Evolutionary conservation across 495 filamentous ascomycete species (phyloP).

Genomic region (Neurospora sp.): DNA sequence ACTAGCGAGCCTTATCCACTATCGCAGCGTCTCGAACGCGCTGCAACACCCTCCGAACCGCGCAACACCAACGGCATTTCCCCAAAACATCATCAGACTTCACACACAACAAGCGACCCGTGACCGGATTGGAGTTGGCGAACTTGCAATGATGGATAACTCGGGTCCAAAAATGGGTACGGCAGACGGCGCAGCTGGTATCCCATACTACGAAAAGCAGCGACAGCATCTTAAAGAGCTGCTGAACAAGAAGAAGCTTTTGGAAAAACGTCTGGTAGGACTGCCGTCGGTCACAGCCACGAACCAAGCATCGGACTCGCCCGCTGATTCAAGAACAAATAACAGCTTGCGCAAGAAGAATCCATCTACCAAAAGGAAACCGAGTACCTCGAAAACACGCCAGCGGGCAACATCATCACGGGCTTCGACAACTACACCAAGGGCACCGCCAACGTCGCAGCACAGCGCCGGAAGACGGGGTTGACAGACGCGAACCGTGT

Average conservation of each 20-base stretch:
- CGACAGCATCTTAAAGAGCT: conserved; percentile 40
- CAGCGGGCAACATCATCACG: conserved; percentile 86
- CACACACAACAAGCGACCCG: neutral
- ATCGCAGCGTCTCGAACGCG: neutral
- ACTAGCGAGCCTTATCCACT: neutral
- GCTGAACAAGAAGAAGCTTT: conserved; percentile 28
- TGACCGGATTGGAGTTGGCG: neutral
- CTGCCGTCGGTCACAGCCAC: neutral
- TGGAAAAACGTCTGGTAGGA: conserved; percentile 37
- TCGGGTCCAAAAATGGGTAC: conserved; percentile 24
- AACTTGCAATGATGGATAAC: conserved; percentile 44
- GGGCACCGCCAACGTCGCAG: conserved; percentile 43
- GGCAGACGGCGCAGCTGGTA: conserved; percentile 29
- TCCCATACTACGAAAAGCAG: conserved; percentile 42
- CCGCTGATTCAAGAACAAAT: neutral
- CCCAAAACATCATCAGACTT: neutral
- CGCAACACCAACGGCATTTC: neutral
- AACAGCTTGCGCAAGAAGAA: conserved; percentile 50
- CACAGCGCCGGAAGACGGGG: conserved; percentile 40
- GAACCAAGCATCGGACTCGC: neutral
- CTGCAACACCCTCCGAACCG: neutral
- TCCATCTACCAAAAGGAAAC: conserved; percentile 76
- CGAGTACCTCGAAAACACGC: conserved; percentile 83
- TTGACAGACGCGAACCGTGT: conserved; percentile 44
- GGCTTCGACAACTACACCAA: conserved; percentile 98